A percentile compares a stretch with the other conserved stretches of the same genome.
phyloP scores from a whole-genome alignment of 192 early-diverging fungal species.

The Coemansia furcata region DNA sequence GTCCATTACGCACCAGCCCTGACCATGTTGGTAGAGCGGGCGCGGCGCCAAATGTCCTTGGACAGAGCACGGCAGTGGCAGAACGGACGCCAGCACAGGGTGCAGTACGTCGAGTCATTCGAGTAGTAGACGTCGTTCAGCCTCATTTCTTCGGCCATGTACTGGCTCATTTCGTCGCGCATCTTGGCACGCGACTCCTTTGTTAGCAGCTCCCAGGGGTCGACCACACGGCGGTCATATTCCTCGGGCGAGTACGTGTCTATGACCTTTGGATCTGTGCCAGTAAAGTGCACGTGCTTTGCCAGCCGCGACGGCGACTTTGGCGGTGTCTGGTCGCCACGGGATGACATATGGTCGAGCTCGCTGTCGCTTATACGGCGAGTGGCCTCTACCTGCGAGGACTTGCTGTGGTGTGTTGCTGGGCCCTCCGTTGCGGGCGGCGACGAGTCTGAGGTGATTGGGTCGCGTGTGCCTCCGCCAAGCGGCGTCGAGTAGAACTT shows the following conservation, averaged over 20 bases:
- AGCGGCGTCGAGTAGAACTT: slow-evolving; percentile 49
- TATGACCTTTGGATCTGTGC: slow-evolving; percentile 29
- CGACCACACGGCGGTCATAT: slow-evolving; percentile 50
- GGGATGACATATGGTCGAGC: background rate
- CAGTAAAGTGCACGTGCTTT: slow-evolving; percentile 43
- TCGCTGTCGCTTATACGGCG: slow-evolving; percentile 30
- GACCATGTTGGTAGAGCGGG: slow-evolving; percentile 44
- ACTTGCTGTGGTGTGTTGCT: slow-evolving; percentile 14
- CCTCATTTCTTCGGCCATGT: slow-evolving; percentile 44
- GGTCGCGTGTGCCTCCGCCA: slow-evolving; percentile 1
- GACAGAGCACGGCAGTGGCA: slow-evolving; percentile 52
- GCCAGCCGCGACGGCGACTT: slow-evolving; percentile 15
- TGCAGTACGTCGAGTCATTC: slow-evolving; percentile 46
- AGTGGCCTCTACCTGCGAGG: slow-evolving; percentile 4
- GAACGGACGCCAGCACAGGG: slow-evolving; percentile 49
- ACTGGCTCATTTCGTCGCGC: slow-evolving; percentile 50
- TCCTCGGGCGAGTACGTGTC: slow-evolving; percentile 47
- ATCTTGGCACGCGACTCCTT: slow-evolving; percentile 36
- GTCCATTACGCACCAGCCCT: slow-evolving; percentile 36
- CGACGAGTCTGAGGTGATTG: background rate
- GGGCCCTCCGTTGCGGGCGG: background rate
- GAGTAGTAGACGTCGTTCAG: slow-evolving; percentile 51
- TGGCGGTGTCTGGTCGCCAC: slow-evolving; percentile 8
- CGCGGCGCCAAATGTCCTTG: slow-evolving; percentile 52
- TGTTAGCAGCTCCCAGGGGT: slow-evolving; percentile 51